Evolutionary conservation across 2,329 filamentous ascomycete genomes (phyloP).

Genomic region (Diplodia sapinea): DNA sequence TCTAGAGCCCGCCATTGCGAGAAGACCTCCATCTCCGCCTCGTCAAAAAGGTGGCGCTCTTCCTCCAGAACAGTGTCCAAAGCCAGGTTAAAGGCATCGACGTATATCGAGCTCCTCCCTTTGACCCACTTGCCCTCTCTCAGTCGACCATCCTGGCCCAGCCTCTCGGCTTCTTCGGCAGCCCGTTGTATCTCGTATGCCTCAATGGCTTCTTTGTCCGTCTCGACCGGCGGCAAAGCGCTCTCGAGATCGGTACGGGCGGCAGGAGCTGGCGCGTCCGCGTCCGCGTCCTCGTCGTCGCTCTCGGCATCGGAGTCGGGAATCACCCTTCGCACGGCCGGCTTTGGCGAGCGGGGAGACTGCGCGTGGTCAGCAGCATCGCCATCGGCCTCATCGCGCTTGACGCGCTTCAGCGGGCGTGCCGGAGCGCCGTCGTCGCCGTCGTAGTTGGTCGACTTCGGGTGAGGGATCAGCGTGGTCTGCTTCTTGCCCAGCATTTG

Average conservation of each 20-base stretch:
- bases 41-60: slow-evolving; percentile 85
- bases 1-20: slow-evolving; percentile 71
- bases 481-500: slow-evolving; percentile 55
- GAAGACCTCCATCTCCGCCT: slow-evolving; percentile 79
- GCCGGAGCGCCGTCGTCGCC: slow-evolving; percentile 43
- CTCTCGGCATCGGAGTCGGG: slow-evolving; percentile 50
- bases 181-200: slow-evolving; percentile 76
- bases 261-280: slow-evolving; percentile 33
- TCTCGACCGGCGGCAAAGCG: slow-evolving; percentile 70
- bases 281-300: slow-evolving; percentile 45
- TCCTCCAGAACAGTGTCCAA: slow-evolving; percentile 88
- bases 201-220: slow-evolving; percentile 74
- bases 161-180: slow-evolving; percentile 51
- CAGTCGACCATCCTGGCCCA: slow-evolving; percentile 13
- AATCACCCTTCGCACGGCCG: slow-evolving; percentile 40
- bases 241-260: slow-evolving; percentile 70
- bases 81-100: slow-evolving; percentile 94
- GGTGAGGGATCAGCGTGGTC: slow-evolving; percentile 55
- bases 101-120: slow-evolving; percentile 88
- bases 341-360: slow-evolving; percentile 37
- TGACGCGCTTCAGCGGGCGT: slow-evolving; percentile 51
- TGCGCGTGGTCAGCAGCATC: slow-evolving; percentile 37
- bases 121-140: slow-evolving; percentile 69
- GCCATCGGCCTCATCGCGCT: slow-evolving; percentile 39
- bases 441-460: slow-evolving; percentile 53